Evolutionary conservation across 164 flowering plant genomes (phyloP).

Genomic region (Malania oleifera): DNA sequence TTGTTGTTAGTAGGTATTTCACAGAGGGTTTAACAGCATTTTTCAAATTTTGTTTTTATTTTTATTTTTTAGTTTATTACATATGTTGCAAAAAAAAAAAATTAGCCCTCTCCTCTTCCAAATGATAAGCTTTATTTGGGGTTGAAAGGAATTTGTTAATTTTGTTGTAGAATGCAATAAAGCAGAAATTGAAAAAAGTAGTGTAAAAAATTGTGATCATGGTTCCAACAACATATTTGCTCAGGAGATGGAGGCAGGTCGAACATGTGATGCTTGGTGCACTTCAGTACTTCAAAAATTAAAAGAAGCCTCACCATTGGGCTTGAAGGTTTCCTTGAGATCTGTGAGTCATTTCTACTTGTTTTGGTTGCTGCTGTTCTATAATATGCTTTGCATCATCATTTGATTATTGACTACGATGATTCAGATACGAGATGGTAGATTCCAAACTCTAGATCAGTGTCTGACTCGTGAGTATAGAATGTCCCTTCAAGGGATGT

Average conservation of each 20-base stretch:
- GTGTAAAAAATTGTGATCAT: background rate
- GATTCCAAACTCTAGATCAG: slow-evolving; percentile 43
- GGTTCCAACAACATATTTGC: background rate
- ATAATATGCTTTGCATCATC: background rate
- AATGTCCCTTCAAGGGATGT: slow-evolving; percentile 40
- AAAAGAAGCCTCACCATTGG: slow-evolving; percentile 43
- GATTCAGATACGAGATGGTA: slow-evolving; percentile 45
- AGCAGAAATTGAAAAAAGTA: too few relatives aligned
- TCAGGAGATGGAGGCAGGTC: slow-evolving; percentile 35
- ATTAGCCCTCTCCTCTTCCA: too few relatives aligned
- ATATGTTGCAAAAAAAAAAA: too few relatives aligned
- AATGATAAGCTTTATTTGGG: too few relatives aligned
- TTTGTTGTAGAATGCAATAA: too few relatives aligned
- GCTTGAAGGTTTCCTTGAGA: slow-evolving; percentile 49
- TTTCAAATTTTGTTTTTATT: too few relatives aligned
- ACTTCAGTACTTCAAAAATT: slow-evolving; percentile 26
- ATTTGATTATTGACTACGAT: background rate
- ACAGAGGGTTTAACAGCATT: too few relatives aligned
- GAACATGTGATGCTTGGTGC: slow-evolving; percentile 40
- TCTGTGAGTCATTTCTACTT: slow-evolving; percentile 29
- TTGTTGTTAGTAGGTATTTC: too few relatives aligned
- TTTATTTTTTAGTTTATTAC: too few relatives aligned
- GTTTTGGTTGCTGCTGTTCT: background rate
- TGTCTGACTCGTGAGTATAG: slow-evolving; percentile 43
- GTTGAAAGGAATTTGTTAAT: too few relatives aligned